Evolutionary conservation across 1,139 yeast genomes (phyloP).

Genomic region (Nakaseomyces uthaithaninus): DNA sequence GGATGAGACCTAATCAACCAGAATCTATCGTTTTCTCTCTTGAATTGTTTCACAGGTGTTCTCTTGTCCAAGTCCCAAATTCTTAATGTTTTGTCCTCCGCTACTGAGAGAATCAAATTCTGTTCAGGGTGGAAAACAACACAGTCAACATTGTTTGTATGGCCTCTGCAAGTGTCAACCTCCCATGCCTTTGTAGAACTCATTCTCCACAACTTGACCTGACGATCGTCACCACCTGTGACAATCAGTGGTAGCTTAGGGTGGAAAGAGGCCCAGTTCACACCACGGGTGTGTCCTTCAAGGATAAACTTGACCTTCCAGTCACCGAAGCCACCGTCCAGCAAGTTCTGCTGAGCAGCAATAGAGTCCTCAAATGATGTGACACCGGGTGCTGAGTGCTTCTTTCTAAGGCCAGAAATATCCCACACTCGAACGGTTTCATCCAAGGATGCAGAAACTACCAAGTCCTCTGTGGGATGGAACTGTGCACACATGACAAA

Average conservation of each 20-base stretch:
- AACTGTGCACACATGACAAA: slow-evolving; percentile 98
- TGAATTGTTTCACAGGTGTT: slow-evolving; percentile 87
- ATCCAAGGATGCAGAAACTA: slow-evolving; percentile 92
- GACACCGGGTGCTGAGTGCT: slow-evolving; percentile 74
- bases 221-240: slow-evolving; percentile 93
- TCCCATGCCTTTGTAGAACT: slow-evolving; percentile 98
- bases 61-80: slow-evolving; percentile 96
- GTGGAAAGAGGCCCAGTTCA: slow-evolving; percentile 97
- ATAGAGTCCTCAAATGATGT: slow-evolving; percentile 62
- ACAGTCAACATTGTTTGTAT: slow-evolving; percentile 84
- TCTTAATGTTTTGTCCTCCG: slow-evolving; percentile 95
- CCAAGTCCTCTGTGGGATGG: slow-evolving; percentile 90
- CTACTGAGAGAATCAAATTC: slow-evolving; percentile 84
- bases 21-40: slow-evolving; percentile 89
- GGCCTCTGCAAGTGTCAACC: slow-evolving; percentile 97
- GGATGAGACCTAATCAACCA: slow-evolving; percentile 93
- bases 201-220: slow-evolving; percentile 96
- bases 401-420: slow-evolving; percentile 88
- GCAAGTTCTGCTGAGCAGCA: slow-evolving; percentile 57
- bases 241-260: slow-evolving; percentile 93
- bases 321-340: slow-evolving; percentile 92
- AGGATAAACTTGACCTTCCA: slow-evolving; percentile 92
- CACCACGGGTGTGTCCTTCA: slow-evolving; percentile 98
- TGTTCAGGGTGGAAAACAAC: slow-evolving; percentile 90
- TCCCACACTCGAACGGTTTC: slow-evolving; percentile 99